These are phyloP conservation scores for Inonotus obliquus DNA, from an alignment of 1,284 basidiomycete genomes.

Conservation along the genomic window DNA sequence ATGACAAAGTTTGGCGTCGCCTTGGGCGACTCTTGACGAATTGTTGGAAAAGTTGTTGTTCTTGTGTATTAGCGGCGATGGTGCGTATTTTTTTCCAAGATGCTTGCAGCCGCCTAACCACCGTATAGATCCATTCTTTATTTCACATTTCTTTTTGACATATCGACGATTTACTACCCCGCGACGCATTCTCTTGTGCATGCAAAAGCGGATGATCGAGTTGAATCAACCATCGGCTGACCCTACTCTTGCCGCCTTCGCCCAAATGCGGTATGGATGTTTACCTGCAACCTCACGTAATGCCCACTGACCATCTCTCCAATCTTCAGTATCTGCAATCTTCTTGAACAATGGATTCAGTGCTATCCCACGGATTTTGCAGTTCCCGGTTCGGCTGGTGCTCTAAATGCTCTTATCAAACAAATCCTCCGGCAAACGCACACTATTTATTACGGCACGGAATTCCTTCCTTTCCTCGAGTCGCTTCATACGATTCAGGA, in stretches of 20 bases:
- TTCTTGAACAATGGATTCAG: constrained; percentile 70
- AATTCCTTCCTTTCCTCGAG: constrained; percentile 76
- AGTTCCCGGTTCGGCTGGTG: constrained; percentile 66
- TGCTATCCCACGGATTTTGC: constrained; percentile 74
- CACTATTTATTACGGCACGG: constrained; percentile 75
- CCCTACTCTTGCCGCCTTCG: constrained; percentile 77
- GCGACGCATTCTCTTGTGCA: constrained; percentile 71
- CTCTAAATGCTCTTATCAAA: constrained; percentile 67
- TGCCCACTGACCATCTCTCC: background rate
- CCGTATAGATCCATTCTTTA: constrained; percentile 60
- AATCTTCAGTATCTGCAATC: constrained; percentile 67
- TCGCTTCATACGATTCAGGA: constrained; percentile 56
- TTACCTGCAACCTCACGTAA: background rate
- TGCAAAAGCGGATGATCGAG: constrained; percentile 80
- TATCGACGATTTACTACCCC: constrained; percentile 76
- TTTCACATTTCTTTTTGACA: constrained; percentile 74
- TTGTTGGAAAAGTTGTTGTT: constrained; percentile 74
- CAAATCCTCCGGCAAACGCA: constrained; percentile 74
- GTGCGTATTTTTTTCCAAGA: constrained; percentile 36
- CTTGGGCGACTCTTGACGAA: constrained; percentile 71
- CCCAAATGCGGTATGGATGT: constrained; percentile 68
- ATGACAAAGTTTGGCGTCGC: constrained; percentile 39
- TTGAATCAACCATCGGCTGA: constrained; percentile 66
- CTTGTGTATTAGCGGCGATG: constrained; percentile 71
- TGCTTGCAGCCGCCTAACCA: background rate